Evolutionary conservation across 1,284 basidiomycete genomes (phyloP), one percentile per base, ranked within the genome.

Genomic region (Cryptococcus sp.): DNA sequence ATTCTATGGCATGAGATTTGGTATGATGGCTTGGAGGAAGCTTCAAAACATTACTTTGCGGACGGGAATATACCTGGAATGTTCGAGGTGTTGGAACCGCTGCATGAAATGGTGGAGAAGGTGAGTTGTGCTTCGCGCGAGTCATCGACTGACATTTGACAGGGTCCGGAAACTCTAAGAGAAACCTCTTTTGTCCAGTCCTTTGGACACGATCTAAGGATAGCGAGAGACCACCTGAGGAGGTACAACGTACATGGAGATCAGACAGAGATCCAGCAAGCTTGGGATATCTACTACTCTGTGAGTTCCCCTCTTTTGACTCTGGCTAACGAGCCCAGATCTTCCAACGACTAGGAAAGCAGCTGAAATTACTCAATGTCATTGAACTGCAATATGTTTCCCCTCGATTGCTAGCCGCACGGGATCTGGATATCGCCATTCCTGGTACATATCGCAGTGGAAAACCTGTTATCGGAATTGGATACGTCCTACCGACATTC

Each of bases 1-100:
- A 98, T 99, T 60, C 80, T 99, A 15, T 99, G 96, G 96, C 94
- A 98, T 69, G 96, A 99, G 75, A 82, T 96, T 68, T 99, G 96
- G 96, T 93, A 98, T 69, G 96, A 99, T 79, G 94, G 92, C 11
- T 81, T 99, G 30, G 96, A 98, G 78, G 96, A 99, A 76, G 96
- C 96, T 3, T 98, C 94, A 10, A 84, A 96, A 51, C 80, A 95
- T 50, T 99, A 95, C 80, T 98, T 95, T 80, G 96, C 92, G 15
- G 96, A 98, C 68, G 91, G 94, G 73, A 98, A 99, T 74, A 89
- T 95, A n/a, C 90, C 94, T 63, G 96, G 89, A 14, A 98, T 99
- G 96, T 98, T 98, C 70, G 87, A 87, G 36, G 89, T 87, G 15
- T 78, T 99, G 56, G 92, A 96, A 66, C 95, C 95, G 2, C 79